These are phyloP conservation scores for Epichloe hybrida DNA, from an alignment of 2,329 filamentous ascomycete genomes.

Conservation along the genomic window DNA sequence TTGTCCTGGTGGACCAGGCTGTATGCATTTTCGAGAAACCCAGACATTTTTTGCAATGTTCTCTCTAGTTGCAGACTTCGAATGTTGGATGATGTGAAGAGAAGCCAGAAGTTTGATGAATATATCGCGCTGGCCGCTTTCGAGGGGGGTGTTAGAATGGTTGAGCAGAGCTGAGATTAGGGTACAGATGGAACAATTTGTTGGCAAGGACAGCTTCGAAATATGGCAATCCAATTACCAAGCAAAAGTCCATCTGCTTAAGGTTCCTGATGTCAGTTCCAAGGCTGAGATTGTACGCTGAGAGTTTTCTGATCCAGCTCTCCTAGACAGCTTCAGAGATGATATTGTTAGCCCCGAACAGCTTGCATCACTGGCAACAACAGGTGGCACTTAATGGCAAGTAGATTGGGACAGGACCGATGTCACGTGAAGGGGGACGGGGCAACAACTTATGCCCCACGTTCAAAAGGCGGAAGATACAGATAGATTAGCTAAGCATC, in stretches of 20 bases:
- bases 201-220: not conserved
- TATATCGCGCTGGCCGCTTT: not conserved
- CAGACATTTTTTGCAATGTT: conserved; percentile 52
- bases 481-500: not conserved
- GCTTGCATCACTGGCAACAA: not conserved
- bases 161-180: not conserved
- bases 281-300: conserved; percentile 14
- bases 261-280: conserved; percentile 11
- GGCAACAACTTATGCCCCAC: not conserved
- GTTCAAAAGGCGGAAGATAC: not conserved
- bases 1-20: conserved; percentile 98
- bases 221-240: not conserved
- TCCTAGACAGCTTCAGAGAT: conserved; percentile 10
- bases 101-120: not conserved
- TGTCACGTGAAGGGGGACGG: conserved; percentile 3
- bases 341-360: not conserved
- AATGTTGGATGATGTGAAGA: not conserved
- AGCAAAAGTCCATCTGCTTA: conserved; percentile 1
- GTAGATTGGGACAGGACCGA: not conserved
- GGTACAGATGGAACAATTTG: not conserved
- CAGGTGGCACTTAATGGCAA: conserved; percentile 5
- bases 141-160: not conserved
- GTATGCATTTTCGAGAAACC: conserved; percentile 89
- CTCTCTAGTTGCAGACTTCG: not conserved
- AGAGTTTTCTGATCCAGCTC: conserved; percentile 11